Evolutionary conservation across 1,284 basidiomycete species (phyloP).

Genomic region (Ceratobasidium sp.): DNA sequence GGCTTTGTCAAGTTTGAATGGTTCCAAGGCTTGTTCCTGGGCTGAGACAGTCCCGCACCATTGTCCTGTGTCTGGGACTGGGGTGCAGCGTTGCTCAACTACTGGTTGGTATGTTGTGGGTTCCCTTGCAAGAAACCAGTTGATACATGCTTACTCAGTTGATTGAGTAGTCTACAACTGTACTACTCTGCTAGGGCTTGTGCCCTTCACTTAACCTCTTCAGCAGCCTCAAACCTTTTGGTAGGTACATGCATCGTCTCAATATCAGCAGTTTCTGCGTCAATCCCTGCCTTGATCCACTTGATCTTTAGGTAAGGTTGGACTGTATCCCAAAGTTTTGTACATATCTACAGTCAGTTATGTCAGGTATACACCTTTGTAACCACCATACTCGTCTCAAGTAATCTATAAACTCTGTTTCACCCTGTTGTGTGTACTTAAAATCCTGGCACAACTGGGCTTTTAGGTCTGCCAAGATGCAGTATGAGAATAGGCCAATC

Average conservation of each 20-base stretch:
- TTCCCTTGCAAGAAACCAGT: too few relatives aligned
- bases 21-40: too few relatives aligned
- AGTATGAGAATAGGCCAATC: conserved; percentile 60
- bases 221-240: neutral
- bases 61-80: too few relatives aligned
- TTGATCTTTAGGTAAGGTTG: conserved; percentile 35
- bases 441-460: conserved; percentile 51
- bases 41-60: too few relatives aligned
- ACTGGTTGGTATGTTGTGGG: too few relatives aligned
- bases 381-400: neutral
- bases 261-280: conserved; percentile 19
- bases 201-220: neutral
- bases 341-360: conserved; percentile 9
- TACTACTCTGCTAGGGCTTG: neutral
- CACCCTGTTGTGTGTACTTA: conserved; percentile 47
- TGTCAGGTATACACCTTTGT: conserved; percentile 15
- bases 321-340: conserved; percentile 44
- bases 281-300: conserved; percentile 30
- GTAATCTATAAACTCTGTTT: conserved; percentile 52
- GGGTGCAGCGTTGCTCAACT: too few relatives aligned
- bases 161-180: too few relatives aligned
- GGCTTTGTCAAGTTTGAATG: neutral
- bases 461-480: conserved; percentile 62
- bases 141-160: too few relatives aligned
- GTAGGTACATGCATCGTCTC: neutral